These are phyloP conservation scores for Zizania latifolia DNA, from an alignment of 176 grass and related monocot genomes.

Conservation along the genomic window DNA sequence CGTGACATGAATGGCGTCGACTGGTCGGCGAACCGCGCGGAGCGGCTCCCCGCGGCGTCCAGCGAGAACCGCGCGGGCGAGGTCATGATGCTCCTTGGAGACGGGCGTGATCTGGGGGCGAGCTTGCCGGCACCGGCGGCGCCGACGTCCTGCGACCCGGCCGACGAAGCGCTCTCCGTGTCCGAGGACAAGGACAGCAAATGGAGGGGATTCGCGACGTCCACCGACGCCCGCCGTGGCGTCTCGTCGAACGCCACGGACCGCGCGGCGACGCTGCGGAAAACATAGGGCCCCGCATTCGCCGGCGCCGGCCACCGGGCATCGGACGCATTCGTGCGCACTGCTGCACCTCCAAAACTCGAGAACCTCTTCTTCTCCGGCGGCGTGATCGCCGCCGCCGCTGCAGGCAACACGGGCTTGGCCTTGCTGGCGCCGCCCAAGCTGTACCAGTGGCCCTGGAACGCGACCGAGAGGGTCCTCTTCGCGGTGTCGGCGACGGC, in stretches of 20 bases:
- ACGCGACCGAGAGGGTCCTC: conserved; percentile 60
- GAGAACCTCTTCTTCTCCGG: neutral
- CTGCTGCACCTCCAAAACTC: neutral
- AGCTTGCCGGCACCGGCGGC: neutral
- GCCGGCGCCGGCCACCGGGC: conserved; percentile 33
- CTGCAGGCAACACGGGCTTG: conserved; percentile 12
- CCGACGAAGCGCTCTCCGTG: conserved; percentile 56
- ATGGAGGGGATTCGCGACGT: conserved; percentile 21
- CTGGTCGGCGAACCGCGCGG: neutral
- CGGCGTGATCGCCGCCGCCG: neutral
- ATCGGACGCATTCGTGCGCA: conserved; percentile 1
- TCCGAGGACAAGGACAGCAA: conserved; percentile 50
- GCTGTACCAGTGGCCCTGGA: conserved; percentile 57
- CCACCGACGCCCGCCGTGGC: conserved; percentile 38
- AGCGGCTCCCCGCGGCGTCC: conserved; percentile 15
- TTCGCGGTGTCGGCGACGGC: neutral
- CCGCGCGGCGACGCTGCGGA: neutral
- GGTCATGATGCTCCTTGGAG: conserved; percentile 5
- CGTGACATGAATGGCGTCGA: conserved; percentile 11
- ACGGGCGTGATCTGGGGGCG: neutral
- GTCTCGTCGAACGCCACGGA: conserved; percentile 30
- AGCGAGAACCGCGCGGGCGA: conserved; percentile 11
- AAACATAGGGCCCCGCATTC: neutral
- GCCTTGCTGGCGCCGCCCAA: conserved; percentile 39
- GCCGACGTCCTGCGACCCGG: conserved; percentile 8